Evolutionary conservation across 106 monocot species (phyloP), one percentile per base, ranked within the genome.

Genomic region (Amphibolis antarctica): DNA sequence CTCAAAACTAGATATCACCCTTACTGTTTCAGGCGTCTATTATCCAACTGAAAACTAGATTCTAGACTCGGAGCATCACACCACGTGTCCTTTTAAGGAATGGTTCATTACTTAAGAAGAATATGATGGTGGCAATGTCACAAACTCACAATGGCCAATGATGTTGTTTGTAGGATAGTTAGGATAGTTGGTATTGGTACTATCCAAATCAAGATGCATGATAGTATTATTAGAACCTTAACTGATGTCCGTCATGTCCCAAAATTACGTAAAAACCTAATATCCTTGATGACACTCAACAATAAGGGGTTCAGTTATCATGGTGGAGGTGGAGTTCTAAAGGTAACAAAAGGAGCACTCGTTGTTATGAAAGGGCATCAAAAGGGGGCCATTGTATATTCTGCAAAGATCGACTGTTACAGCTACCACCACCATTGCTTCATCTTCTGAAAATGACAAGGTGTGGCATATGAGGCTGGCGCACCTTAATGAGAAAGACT

Each of bases 131-230:
- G 23, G 59, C 45, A 26, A 44, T 49, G 36, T 56, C 2, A 63
- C 45, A 26, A 44, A 36, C 24, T 56, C 2, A 63, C 67, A 46
- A 75, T 63, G 24, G 30, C 18, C 9, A 63, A 75, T 36, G n/a
- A 63, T 69, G 13, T 1, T 15, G 23, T 14, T 12, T 68, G 19
- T 3, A 46, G 28, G 15, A 62, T 49, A 28, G 28, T 46, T 3
- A 46, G 28, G 15, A 62, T 49, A 28, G 28, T 46, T 44, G 20
- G 36, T 17, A 49, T 55, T 26, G 30, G 42, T 10, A 54, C 0
- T 54, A 17, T 69, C 21, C 12, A 12, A 49, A 69, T 63, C 23
- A 63, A 68, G 18, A 63, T 63, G 43, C 46, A 28, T 75, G 63
- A 69, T 57, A 20, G 29, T 10, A 18, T 36, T 17, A 15, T 63